Evolutionary conservation across 768 basidiomycete genomes (phyloP), one percentile per base, ranked within the genome.

Genomic region (Mycena floridula): DNA sequence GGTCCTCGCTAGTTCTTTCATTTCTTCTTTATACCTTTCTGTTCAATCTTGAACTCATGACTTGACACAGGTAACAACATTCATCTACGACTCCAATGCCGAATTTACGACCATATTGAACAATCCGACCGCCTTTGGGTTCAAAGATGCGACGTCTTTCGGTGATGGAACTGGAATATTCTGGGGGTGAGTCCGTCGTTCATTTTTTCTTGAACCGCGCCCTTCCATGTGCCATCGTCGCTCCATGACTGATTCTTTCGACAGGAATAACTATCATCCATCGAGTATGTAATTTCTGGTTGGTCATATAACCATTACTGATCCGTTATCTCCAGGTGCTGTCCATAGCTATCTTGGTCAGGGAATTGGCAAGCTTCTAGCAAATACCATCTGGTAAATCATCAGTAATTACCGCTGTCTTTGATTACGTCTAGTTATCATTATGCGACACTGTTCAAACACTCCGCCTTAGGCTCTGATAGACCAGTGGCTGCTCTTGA

Each of bases 241-340:
- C n/a, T n/a, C n/a, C n/a, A n/a, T n/a, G n/a, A n/a, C n/a, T n/a
- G n/a, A n/a, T n/a, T n/a, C n/a, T n/a, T n/a, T n/a, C 24, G 44
- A 5, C 43, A 78, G 77, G 12, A 76, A 80, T 47, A 67, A 74
- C 54, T 75, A 70, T 50, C 79, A 80, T 48, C 74, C 78, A 11
- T 67, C 68, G 40, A 70, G 78, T 77, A 59, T 53, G 70, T 59
- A 25, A 7, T 5, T 27, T 23, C 16, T 23, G 30, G 43, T 36
- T 6, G 5, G 6, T 30, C 5, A 16, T 7, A 25, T 4, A n/a
- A 5, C 27, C 25, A 28, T 16, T n/a, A 18, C 36, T 42, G 20
- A 47, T 52, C 27, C 13, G 25, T 26, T 21, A 36, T 25, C 28
- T 44, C 5, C 37, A 73, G 71, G 61, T 45, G 64, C 63, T 27